A percentile compares a stretch with the other conserved stretches of the same genome.
These are phyloP conservation scores for Cyclotella baltica DNA, from an alignment of 108 stramenopile species.

Conservation along the genomic window DNA sequence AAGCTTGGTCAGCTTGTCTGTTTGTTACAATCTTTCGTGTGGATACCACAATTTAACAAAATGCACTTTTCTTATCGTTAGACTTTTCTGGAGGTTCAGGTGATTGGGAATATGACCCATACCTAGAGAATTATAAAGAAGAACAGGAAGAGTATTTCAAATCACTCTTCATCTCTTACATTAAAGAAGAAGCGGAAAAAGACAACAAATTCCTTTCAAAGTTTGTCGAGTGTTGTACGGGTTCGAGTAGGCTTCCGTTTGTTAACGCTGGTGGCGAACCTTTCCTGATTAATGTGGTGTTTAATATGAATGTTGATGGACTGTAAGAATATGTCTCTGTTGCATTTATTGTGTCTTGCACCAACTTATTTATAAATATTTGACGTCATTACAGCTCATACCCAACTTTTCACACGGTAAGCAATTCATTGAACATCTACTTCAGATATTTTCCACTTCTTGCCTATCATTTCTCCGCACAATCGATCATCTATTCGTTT, in stretches of 20 bases:
- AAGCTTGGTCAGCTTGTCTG: neutral
- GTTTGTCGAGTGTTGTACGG: conserved; percentile 31
- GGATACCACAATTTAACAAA: neutral
- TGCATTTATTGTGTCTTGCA: neutral
- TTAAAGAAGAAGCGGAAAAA: neutral
- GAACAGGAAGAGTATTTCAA: conserved; percentile 8
- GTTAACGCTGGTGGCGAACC: neutral
- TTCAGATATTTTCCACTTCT: neutral
- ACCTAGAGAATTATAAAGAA: neutral
- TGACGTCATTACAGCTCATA: neutral
- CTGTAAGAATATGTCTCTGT: neutral
- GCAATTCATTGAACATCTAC: neutral
- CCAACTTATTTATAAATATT: neutral
- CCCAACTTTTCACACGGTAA: conserved; percentile 12
- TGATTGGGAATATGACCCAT: neutral
- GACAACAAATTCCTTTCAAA: conserved; percentile 13
- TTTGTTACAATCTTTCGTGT: neutral
- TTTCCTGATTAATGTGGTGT: conserved; percentile 9
- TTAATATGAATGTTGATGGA: neutral
- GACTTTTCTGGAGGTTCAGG: neutral
- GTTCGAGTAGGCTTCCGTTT: conserved; percentile 7
- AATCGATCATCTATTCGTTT: neutral
- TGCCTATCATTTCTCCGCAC: neutral
- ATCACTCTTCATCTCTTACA: neutral
- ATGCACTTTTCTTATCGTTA: neutral